Evolutionary conservation across 768 basidiomycete genomes (phyloP), one percentile per base, ranked within the genome.

Genomic region (Boletus subcaerulescens): DNA sequence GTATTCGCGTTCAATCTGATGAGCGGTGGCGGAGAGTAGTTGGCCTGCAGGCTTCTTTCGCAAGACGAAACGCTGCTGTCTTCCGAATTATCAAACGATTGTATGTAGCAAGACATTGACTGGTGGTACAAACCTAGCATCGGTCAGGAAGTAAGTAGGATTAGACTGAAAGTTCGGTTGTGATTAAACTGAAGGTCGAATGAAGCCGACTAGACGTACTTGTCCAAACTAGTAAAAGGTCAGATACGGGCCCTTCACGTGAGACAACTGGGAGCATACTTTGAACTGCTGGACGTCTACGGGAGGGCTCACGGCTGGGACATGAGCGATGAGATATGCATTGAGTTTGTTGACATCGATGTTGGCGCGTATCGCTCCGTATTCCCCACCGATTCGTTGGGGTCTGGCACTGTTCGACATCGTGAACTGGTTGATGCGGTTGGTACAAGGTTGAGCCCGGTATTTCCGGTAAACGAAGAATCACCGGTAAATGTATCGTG

Each of bases 1-100:
- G 71, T 87, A 97, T 76, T 99, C 96, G 45, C 97, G 86, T 68
- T 98, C 96, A 38, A 99, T 83, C 71, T 94, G 89, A 70, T 99
- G 96, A 2, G 96, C 96, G 3, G 94, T 99, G 47, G 84, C 78
- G 5, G 93, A 94, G 24, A 99, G 75, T 10, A 98, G 82, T 39
- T 85, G 76, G 0, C 96, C 96, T 0, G 87, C 84, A 22, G 96
- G 96, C 67, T 97, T 96, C 72, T 97, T 93, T 18, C 96, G 89
- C 52, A 98, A 75, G 15, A 98, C 96, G 60, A 86, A 94, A 14
- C 81, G 83, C 6, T 67, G 76, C 41, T 77, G 75, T 42, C 81
- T 89, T 52, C 0, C 4, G 38, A 5, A 35, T 24, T 45, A 29
- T 53, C 22, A 38, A 42, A 47, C 52, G 53, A 47, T 40, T 26